Evolutionary conservation across 1,284 basidiomycete genomes (phyloP).

Genomic region (Kwoniella shivajii): DNA sequence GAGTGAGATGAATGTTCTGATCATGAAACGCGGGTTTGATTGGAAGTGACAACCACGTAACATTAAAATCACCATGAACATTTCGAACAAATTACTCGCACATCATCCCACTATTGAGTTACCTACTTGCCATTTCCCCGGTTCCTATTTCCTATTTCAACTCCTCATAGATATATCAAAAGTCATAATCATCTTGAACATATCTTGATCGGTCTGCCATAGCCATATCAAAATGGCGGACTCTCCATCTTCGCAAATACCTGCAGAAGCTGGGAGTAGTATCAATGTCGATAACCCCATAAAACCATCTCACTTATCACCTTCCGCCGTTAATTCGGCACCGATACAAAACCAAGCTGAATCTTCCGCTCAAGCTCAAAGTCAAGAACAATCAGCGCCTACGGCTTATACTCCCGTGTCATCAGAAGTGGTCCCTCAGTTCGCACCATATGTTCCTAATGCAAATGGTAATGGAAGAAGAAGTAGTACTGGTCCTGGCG

Average conservation of each 20-base stretch:
- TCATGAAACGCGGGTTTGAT: too few relatives aligned
- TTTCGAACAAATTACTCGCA: too few relatives aligned
- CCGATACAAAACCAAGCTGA: neutral
- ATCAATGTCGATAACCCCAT: neutral
- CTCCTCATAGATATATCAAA: too few relatives aligned
- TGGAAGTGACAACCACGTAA: too few relatives aligned
- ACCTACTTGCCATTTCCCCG: too few relatives aligned
- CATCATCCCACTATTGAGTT: too few relatives aligned
- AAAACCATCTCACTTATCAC: neutral
- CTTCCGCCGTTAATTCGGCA: neutral
- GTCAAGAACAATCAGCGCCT: neutral
- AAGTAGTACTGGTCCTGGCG: neutral
- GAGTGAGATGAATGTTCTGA: too few relatives aligned
- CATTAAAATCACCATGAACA: too few relatives aligned
- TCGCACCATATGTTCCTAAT: slow-evolving; percentile 1
- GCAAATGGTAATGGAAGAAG: slow-evolving; percentile 2
- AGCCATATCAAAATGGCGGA: neutral
- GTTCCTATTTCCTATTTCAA: too few relatives aligned
- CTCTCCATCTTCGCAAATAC: neutral
- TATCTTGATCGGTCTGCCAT: too few relatives aligned
- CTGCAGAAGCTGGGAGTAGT: neutral
- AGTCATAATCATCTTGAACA: too few relatives aligned
- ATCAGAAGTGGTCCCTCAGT: neutral
- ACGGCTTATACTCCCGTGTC: neutral
- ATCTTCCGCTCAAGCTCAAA: neutral